A percentile compares a stretch with the other conserved stretches of the same genome.
Evolutionary conservation across 352 stramenopile genomes (phyloP).

Genomic region (Phytophthora hibernalis): DNA sequence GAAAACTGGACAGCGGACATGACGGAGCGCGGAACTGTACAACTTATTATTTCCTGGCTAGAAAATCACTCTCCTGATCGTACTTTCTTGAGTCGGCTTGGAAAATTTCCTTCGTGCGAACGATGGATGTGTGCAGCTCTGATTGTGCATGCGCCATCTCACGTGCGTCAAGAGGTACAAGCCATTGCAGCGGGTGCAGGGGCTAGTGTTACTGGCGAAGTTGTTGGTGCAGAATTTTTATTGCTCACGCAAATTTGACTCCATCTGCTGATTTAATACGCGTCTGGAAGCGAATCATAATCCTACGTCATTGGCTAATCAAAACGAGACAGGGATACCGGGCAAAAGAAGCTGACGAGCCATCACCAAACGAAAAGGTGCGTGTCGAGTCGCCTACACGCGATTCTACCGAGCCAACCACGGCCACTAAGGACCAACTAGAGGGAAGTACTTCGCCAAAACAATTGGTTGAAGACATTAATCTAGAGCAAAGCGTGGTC

Average conservation of each 20-base stretch:
- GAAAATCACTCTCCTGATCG: conserved; percentile 77
- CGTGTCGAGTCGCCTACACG: not conserved
- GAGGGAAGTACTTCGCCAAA: not conserved
- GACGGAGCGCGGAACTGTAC: conserved; percentile 58
- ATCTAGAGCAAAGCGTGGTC: conserved; percentile 68
- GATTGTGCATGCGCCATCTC: conserved; percentile 80
- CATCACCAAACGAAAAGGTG: conserved; percentile 6
- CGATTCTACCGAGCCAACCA: not conserved
- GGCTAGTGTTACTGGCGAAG: conserved; percentile 26
- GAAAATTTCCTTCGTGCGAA: conserved; percentile 76
- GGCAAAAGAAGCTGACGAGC: conserved; percentile 60
- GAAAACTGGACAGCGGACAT: conserved; percentile 65
- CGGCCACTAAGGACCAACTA: not conserved
- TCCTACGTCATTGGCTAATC: conserved; percentile 87
- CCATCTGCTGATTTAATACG: conserved; percentile 76
- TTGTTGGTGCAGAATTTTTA: conserved; percentile 33
- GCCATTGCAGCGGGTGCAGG: conserved; percentile 69
- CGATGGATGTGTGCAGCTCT: conserved; percentile 75
- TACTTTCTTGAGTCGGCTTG: conserved; percentile 80
- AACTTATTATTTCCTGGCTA: conserved; percentile 78
- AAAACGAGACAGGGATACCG: conserved; percentile 83
- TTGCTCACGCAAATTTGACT: conserved; percentile 61
- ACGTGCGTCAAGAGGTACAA: conserved; percentile 81
- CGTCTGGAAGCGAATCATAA: conserved; percentile 85
- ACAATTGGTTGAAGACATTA: conserved; percentile 34